A percentile compares a stretch with the other conserved stretches of the same genome.
These are phyloP conservation scores for Pestalotiopsis sp. DNA, from an alignment of 2,329 filamentous ascomycete genomes.

Conservation along the genomic window DNA sequence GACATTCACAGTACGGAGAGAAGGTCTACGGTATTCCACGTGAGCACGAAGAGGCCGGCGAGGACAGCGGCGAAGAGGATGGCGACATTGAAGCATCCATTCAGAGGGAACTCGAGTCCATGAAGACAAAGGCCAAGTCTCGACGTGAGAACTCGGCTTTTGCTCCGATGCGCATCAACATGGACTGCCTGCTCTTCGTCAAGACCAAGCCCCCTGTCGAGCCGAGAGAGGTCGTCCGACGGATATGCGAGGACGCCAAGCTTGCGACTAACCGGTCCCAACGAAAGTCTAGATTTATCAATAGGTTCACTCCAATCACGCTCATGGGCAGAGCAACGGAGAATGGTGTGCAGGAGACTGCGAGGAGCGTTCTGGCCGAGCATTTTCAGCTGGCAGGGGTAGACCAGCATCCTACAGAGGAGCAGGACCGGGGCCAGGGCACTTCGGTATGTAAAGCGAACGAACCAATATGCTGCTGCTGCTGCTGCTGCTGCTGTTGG, in stretches of 20 bases:
- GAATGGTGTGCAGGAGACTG: slow-evolving; percentile 67
- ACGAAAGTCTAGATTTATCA: slow-evolving; percentile 58
- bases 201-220: slow-evolving; percentile 57
- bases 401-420: slow-evolving; percentile 19
- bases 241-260: slow-evolving; percentile 58
- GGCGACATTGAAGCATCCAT: slow-evolving; percentile 76
- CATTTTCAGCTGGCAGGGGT: slow-evolving; percentile 56
- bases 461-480: not conserved
- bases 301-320: slow-evolving; percentile 57
- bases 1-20: slow-evolving; percentile 60
- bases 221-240: slow-evolving; percentile 53
- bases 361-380: slow-evolving; percentile 60
- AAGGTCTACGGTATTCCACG: slow-evolving; percentile 55
- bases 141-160: slow-evolving; percentile 49
- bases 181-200: slow-evolving; percentile 67
- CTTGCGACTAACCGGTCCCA: slow-evolving; percentile 40
- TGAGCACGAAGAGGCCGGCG: slow-evolving; percentile 31
- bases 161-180: slow-evolving; percentile 52
- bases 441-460: slow-evolving; percentile 43
- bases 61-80: slow-evolving; percentile 44
- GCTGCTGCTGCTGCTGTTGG: not conserved
- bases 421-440: slow-evolving; percentile 23
- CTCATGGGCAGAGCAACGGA: slow-evolving; percentile 64
- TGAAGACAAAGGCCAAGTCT: slow-evolving; percentile 50
- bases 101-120: slow-evolving; percentile 66